Evolutionary conservation across 805 yeast genomes (phyloP).

Genomic region (Ogataea chonburiensis): DNA sequence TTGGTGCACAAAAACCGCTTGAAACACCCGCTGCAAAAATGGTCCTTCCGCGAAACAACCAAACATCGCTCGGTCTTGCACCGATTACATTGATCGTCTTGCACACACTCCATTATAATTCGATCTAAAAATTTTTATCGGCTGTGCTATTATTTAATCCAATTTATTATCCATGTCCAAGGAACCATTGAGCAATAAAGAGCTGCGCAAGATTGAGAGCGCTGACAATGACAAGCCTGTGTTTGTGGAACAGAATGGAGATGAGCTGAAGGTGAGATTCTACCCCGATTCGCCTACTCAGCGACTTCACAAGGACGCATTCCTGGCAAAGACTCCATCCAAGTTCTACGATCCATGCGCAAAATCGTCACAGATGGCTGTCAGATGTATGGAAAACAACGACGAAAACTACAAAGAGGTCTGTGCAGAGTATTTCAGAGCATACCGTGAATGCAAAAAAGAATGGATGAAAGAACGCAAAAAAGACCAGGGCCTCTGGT

Average conservation of each 20-base stretch:
- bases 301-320: constrained; percentile 62
- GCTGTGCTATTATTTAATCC: constrained; percentile 6
- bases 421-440: constrained; percentile 83
- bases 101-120: constrained; percentile 7
- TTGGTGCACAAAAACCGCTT: constrained; percentile 70
- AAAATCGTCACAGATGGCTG: constrained; percentile 83
- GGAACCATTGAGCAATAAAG: constrained; percentile 26
- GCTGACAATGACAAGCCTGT: constrained; percentile 36
- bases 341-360: constrained; percentile 92
- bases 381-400: constrained; percentile 78
- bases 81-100: constrained; percentile 41
- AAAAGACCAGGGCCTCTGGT: constrained; percentile 36
- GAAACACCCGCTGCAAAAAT: constrained; percentile 68
- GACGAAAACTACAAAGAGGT: constrained; percentile 62
- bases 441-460: constrained; percentile 88
- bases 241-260: constrained; percentile 51
- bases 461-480: constrained; percentile 53
- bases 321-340: constrained; percentile 74
- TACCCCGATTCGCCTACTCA: constrained; percentile 89
- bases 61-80: constrained; percentile 46
- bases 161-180: constrained; percentile 4
- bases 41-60: constrained; percentile 58
- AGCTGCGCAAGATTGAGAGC: constrained; percentile 22
- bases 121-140: constrained; percentile 5
- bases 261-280: constrained; percentile 50